These are phyloP conservation scores for Leccinum variabile DNA, from an alignment of 1,284 basidiomycete genomes.

Conservation along the genomic window DNA sequence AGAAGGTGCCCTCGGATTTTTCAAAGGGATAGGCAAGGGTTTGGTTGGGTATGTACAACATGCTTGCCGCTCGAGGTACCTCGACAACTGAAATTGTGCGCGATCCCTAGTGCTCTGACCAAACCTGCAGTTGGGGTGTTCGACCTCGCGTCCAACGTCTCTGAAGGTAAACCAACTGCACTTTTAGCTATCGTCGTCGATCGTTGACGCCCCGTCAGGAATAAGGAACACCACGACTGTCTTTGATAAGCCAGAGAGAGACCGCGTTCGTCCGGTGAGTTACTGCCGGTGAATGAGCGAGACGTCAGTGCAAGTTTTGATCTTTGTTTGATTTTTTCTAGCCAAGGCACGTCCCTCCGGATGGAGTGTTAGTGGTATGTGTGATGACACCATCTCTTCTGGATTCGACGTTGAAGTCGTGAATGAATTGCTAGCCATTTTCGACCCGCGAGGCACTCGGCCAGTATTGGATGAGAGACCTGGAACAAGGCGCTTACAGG, in stretches of 20 bases:
- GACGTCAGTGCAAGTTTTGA: neutral
- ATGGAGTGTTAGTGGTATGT: constrained; percentile 82
- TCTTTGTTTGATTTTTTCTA: constrained; percentile 28
- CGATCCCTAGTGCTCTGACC: constrained; percentile 71
- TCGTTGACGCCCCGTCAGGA: constrained; percentile 39
- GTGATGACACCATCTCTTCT: neutral
- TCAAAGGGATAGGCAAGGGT: constrained; percentile 97
- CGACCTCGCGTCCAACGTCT: constrained; percentile 92
- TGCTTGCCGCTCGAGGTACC: constrained; percentile 8
- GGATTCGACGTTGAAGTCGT: constrained; percentile 7
- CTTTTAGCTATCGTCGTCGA: neutral
- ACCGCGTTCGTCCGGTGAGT: constrained; percentile 80
- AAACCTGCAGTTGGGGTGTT: constrained; percentile 98
- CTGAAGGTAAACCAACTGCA: constrained; percentile 64
- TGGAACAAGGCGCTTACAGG: constrained; percentile 85
- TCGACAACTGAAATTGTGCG: constrained; percentile 16
- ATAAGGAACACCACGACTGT: constrained; percentile 98
- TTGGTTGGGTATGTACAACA: constrained; percentile 77
- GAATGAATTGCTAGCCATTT: constrained; percentile 61
- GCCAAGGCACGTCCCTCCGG: constrained; percentile 85
- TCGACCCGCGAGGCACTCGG: constrained; percentile 88
- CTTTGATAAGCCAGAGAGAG: constrained; percentile 90
- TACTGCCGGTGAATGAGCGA: neutral
- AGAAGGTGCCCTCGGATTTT: constrained; percentile 93
- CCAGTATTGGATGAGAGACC: constrained; percentile 94